A percentile compares a stretch with the other conserved stretches of the same genome.
Evolutionary conservation across 169 alveolate species (phyloP).

Genomic region (Plasmodium billcollinsi): DNA sequence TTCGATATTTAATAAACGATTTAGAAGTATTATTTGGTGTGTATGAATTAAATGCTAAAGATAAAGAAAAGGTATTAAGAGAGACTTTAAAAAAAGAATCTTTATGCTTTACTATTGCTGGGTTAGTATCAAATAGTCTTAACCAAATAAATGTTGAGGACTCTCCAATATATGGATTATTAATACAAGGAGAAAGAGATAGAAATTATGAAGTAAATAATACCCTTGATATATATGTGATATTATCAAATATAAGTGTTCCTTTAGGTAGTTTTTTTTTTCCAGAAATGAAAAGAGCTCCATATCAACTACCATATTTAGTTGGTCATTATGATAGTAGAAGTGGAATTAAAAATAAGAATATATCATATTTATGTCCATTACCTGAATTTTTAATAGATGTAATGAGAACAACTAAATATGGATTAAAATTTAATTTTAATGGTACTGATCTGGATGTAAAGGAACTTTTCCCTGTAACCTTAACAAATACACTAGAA

Average conservation of each 20-base stretch:
- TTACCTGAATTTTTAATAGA: conserved; percentile 53
- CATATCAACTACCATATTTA: conserved; percentile 60
- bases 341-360: conserved; percentile 24
- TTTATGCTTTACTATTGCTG: conserved; percentile 46
- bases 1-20: conserved; percentile 60
- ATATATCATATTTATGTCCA: conserved; percentile 31
- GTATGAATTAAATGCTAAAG: conserved; percentile 27
- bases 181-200: conserved; percentile 41
- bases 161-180: conserved; percentile 56
- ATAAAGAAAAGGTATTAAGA: conserved; percentile 59
- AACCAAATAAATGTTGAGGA: conserved; percentile 23
- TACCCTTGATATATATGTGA: conserved; percentile 21
- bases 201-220: conserved; percentile 16
- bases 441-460: conserved; percentile 33
- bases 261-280: conserved; percentile 40
- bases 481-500: conserved; percentile 21
- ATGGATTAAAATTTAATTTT: conserved; percentile 32
- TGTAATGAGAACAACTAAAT: conserved; percentile 33
- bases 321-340: conserved; percentile 45
- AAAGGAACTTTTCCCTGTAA: conserved; percentile 34
- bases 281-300: conserved; percentile 35
- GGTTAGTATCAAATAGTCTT: conserved; percentile 18
- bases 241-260: conserved; percentile 32
- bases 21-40: conserved; percentile 48
- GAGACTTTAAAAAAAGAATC: conserved; percentile 68